Conservation (phyloP, 164 flowering plant genomes). For the Nymphaea colorata region DNA sequence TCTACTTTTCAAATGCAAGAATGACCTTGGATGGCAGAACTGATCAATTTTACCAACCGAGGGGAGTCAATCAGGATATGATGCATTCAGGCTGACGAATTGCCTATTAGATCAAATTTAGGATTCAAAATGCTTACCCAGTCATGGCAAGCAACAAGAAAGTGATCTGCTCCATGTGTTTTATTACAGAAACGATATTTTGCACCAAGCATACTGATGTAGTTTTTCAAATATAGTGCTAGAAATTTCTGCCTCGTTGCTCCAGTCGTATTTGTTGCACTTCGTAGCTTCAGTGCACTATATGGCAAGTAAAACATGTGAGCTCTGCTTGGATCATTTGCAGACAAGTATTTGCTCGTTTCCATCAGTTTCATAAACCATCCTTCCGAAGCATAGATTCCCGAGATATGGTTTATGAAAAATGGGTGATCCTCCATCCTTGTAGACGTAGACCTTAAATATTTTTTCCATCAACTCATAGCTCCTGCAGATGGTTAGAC, state of each 20-base stretch:
- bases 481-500: slow-evolving; percentile 12
- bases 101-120: too few species aligned
- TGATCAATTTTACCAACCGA: too few species aligned
- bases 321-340: slow-evolving; percentile 8
- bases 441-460: slow-evolving; percentile 8
- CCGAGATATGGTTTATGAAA: slow-evolving; percentile 10
- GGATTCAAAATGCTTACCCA: slow-evolving; percentile 9
- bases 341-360: slow-evolving; percentile 6
- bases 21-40: too few species aligned
- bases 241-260: not conserved
- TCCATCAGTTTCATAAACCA: slow-evolving; percentile 13
- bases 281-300: too few species aligned
- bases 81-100: too few species aligned
- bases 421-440: slow-evolving; percentile 9
- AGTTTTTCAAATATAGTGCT: slow-evolving; percentile 2
- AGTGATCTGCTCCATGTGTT: slow-evolving; percentile 11
- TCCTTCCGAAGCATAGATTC: slow-evolving; percentile 12
- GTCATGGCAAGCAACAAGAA: slow-evolving; percentile 14
- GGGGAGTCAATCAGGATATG: too few species aligned
- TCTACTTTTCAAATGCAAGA: too few species aligned
- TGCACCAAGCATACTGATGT: slow-evolving; percentile 2
- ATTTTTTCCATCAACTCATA: slow-evolving; percentile 8
- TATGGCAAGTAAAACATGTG: slow-evolving; percentile 11
- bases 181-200: slow-evolving; percentile 11
- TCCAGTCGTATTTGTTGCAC: too few species aligned